Percentiles rank a stretch among this genome's conserved stretches.
Conservation (phyloP, 1,284 basidiomycete species). For the Ceratorhiza oryzae-sativae region DNA sequence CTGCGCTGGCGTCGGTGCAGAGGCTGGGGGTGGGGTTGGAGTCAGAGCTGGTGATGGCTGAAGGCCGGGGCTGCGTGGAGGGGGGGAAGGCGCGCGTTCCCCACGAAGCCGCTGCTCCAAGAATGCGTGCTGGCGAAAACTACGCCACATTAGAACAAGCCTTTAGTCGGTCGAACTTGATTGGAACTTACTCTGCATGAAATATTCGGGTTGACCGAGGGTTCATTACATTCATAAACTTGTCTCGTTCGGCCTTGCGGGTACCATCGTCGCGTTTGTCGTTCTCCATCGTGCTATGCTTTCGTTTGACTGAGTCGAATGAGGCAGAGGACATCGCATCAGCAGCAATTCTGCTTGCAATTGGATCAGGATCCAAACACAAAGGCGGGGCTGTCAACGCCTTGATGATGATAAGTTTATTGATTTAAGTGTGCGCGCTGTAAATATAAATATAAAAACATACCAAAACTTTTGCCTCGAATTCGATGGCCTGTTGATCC, state of each 20-base stretch:
- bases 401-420: conserved; percentile 52
- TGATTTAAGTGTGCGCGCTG: too few relatives aligned
- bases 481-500: conserved; percentile 70
- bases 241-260: conserved; percentile 65
- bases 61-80: conserved; percentile 7
- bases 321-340: conserved; percentile 68
- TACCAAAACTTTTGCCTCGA: conserved; percentile 75
- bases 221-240: conserved; percentile 79
- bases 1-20: background rate
- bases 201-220: conserved; percentile 54
- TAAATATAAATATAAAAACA: too few relatives aligned
- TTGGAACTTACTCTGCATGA: conserved; percentile 13
- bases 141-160: background rate
- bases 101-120: conserved; percentile 18
- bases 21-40: conserved; percentile 14
- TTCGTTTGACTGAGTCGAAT: conserved; percentile 70
- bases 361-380: conserved; percentile 76
- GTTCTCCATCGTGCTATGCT: conserved; percentile 63
- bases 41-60: conserved; percentile 23
- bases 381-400: conserved; percentile 72
- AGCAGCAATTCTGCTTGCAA: conserved; percentile 74
- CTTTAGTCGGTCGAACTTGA: background rate
- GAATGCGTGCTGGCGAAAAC: conserved; percentile 16
- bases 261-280: conserved; percentile 75
- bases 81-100: conserved; percentile 15